Evolutionary conservation across 768 basidiomycete genomes (phyloP).

Genomic region (Tulasnella sp.): DNA sequence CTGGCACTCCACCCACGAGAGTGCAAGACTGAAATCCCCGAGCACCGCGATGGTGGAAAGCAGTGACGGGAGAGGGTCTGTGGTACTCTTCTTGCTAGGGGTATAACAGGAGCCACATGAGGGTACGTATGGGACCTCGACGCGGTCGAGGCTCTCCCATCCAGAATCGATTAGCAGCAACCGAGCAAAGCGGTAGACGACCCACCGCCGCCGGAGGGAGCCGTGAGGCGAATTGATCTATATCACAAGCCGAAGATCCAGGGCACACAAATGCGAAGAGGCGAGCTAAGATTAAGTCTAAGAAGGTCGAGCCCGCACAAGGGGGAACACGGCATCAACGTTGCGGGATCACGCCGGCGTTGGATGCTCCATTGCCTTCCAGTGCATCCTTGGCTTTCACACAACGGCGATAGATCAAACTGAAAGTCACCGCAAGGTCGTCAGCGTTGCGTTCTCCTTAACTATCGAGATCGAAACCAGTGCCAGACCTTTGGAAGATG

Average conservation of each 20-base stretch:
- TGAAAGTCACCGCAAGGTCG: neutral
- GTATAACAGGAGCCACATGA: no score
- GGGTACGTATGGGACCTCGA: no score
- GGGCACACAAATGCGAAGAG: neutral
- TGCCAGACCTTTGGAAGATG: neutral
- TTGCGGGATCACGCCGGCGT: neutral
- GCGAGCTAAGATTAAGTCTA: neutral
- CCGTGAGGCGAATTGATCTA: neutral
- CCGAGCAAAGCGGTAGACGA: no score
- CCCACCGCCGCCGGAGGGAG: no score
- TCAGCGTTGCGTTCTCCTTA: neutral
- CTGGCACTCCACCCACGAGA: no score
- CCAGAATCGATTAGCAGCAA: no score
- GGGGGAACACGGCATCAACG: neutral
- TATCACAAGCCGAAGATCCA: neutral
- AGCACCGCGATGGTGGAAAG: no score
- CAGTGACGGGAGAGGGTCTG: no score
- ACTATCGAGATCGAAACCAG: neutral
- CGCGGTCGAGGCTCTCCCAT: no score
- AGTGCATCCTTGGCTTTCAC: neutral
- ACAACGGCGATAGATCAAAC: neutral
- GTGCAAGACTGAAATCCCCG: no score
- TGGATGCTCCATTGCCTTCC: neutral
- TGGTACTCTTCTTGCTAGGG: no score
- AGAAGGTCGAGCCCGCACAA: neutral